These are phyloP conservation scores for Rhodotorula sp. DNA, from an alignment of 1,284 basidiomycete species.

Conservation along the genomic window DNA sequence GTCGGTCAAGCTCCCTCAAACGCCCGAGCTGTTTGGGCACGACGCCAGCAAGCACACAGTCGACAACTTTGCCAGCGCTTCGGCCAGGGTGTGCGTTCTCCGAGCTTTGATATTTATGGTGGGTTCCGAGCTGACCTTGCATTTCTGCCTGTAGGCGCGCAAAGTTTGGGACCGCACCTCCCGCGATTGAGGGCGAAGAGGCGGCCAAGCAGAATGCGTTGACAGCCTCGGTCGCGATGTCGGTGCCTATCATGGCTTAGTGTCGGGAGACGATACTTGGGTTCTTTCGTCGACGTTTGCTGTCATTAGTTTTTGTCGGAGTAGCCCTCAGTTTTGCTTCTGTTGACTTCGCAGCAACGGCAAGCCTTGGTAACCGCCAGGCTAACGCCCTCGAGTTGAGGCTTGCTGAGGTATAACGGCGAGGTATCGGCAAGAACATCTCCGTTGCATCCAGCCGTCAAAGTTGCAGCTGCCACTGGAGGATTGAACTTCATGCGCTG, in stretches of 20 bases:
- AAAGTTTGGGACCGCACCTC: background rate
- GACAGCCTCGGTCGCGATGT: background rate
- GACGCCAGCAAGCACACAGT: constrained; percentile 8
- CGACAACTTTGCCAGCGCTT: background rate
- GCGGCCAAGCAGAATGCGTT: background rate
- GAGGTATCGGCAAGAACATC: too few relatives aligned
- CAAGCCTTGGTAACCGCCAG: too few relatives aligned
- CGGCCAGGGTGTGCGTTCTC: background rate
- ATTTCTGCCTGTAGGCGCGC: background rate
- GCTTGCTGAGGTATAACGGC: too few relatives aligned
- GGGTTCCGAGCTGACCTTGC: background rate
- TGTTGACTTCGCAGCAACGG: too few relatives aligned
- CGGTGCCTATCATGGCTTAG: background rate
- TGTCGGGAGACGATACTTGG: too few relatives aligned
- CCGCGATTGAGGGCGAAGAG: background rate
- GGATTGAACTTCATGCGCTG: too few relatives aligned
- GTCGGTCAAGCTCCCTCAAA: constrained; percentile 10
- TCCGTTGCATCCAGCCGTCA: too few relatives aligned
- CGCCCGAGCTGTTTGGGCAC: constrained; percentile 14
- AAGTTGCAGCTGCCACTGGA: too few relatives aligned
- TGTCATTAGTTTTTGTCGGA: too few relatives aligned
- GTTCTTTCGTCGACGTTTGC: too few relatives aligned
- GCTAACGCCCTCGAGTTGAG: too few relatives aligned
- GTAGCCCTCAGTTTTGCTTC: too few relatives aligned
- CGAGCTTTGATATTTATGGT: background rate